Conservation (phyloP, 129 eudicot genomes). For the Flaveria linearis region DNA sequence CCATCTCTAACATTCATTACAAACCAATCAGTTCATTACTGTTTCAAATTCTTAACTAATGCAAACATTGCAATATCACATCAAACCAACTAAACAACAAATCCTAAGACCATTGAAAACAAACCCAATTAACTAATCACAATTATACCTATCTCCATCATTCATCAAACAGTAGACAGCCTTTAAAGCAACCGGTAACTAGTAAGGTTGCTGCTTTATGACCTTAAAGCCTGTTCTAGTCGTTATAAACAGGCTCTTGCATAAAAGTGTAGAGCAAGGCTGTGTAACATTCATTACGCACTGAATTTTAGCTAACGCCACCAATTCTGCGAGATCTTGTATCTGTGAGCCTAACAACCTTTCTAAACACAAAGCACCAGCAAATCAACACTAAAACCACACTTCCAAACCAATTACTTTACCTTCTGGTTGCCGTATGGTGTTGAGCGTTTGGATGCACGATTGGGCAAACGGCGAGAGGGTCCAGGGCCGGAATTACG, state of each 20-base stretch:
- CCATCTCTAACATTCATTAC: not conserved
- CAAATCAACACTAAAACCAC: not conserved
- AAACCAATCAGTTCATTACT: not conserved
- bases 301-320: not conserved
- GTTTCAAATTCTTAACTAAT: not conserved
- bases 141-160: not conserved
- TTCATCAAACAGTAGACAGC: not conserved
- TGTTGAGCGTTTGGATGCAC: slow-evolving; percentile 37
- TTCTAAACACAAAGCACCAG: not conserved
- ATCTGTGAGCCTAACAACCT: not conserved
- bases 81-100: not conserved
- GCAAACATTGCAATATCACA: too few relatives aligned
- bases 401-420: not conserved
- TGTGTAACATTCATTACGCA: not conserved
- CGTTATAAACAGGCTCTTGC: too few relatives aligned
- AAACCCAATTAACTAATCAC: not conserved
- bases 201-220: too few relatives aligned
- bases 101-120: not conserved
- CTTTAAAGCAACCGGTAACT: too few relatives aligned
- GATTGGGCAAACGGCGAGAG: slow-evolving; percentile 46
- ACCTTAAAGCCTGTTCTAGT: too few relatives aligned
- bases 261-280: too few relatives aligned
- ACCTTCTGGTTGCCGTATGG: slow-evolving; percentile 44
- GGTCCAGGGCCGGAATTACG: slow-evolving; percentile 53
- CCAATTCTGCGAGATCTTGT: slow-evolving; percentile 3